Conservation (phyloP, 2,329 filamentous ascomycete species). For the Ilyonectria mors-panacis region DNA sequence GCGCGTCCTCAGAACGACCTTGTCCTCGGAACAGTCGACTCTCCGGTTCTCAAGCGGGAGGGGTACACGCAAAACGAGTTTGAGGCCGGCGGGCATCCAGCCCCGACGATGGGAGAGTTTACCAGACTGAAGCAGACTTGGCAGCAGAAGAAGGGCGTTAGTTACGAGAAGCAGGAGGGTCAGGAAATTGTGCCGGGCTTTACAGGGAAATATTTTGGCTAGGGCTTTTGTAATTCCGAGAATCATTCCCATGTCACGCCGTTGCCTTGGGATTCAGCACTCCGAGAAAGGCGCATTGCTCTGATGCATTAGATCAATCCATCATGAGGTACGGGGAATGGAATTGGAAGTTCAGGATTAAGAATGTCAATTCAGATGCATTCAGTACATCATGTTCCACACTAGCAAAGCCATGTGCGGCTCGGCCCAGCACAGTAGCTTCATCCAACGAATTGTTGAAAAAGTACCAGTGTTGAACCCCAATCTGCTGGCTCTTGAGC, state of each 20-base stretch:
- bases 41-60: constrained; percentile 53
- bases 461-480: no score
- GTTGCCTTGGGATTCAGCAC: background rate
- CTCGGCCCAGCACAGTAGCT: no score
- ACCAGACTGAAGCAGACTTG: constrained; percentile 55
- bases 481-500: no score
- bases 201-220: constrained; percentile 43
- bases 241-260: background rate
- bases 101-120: constrained; percentile 57
- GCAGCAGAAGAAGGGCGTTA: constrained; percentile 52
- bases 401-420: no score
- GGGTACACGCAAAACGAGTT: constrained; percentile 57
- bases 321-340: no score
- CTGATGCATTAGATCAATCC: no score
- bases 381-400: no score
- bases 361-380: no score
- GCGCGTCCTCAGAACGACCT: constrained; percentile 61
- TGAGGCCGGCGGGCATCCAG: constrained; percentile 49
- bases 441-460: no score
- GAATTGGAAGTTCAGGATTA: no score
- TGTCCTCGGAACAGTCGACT: constrained; percentile 55
- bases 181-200: constrained; percentile 55
- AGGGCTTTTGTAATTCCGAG: background rate
- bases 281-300: background rate
- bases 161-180: constrained; percentile 47